Evolutionary conservation across 2,329 filamentous ascomycete genomes (phyloP), one percentile per base, ranked within the genome.

Genomic region (Chrysoporthe cubensis): DNA sequence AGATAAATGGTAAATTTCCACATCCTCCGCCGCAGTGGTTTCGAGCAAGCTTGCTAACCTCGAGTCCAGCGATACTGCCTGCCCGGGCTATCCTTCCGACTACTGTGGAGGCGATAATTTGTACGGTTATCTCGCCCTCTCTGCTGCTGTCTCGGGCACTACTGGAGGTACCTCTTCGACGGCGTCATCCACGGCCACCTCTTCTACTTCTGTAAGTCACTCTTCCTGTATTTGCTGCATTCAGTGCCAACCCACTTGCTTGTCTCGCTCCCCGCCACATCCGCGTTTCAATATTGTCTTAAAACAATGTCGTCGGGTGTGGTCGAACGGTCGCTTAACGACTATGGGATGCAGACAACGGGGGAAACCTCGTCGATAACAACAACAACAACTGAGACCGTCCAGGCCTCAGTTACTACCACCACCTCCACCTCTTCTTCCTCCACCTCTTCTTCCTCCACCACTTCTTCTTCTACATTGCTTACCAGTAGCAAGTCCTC

Each of bases 41-140:
- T 11, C 8, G n/a, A 21, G 4, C 26, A 18, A 2, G 18, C 43
- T 14, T n/a, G 26, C 57, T 69, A 21, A 69, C 54, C 32, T 7
- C 1, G 14, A 18, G 7, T 3, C 3, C 14, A 70, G 68, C 78
- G 78, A 83, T 71, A 76, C 76, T 0, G 62, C 78, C 18, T 95
- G 92, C 72, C 90, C 91, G 9, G 92, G 91, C n/a, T 95, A 85
- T 74, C 87, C 87, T 0, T 44, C 64, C 1, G 90, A 94, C 71
- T 78, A 81, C 13, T 95, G 92, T 74, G 92, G 92, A 69, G 88
- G 86, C 46, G 71, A 82, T 43, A 82, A 80, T 59, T 74, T 89
- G 3, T 95, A 81, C 73, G 90, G 88, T 62, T 95, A 95, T 76
- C 83, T 94, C 65, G 73, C 81, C 34, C 77, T 91, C 16, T 76